These are phyloP conservation scores for Phytopythium aichiense DNA, from an alignment of 352 stramenopile genomes.

Conservation along the genomic window DNA sequence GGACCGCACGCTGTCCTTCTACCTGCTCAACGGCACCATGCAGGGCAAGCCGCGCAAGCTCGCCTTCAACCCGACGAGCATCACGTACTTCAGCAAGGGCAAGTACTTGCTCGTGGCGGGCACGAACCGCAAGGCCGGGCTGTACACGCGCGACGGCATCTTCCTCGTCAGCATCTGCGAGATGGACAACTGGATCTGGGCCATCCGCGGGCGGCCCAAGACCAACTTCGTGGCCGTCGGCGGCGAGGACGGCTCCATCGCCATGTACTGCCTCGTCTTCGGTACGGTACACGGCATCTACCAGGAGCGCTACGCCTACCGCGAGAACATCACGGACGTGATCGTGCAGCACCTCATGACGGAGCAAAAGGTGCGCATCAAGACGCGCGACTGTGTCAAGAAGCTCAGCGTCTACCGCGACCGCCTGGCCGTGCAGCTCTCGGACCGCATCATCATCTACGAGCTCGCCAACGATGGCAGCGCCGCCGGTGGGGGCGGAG, in stretches of 20 bases:
- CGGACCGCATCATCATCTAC: constrained; percentile 94
- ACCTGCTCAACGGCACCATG: constrained; percentile 79
- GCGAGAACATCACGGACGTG: constrained; percentile 94
- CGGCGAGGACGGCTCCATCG: constrained; percentile 83
- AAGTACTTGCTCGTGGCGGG: constrained; percentile 91
- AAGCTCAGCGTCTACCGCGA: constrained; percentile 93
- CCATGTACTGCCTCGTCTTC: constrained; percentile 88
- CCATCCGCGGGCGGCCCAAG: constrained; percentile 71
- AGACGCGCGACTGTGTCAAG: constrained; percentile 93
- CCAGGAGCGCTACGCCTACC: constrained; percentile 92
- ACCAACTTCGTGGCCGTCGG: constrained; percentile 87
- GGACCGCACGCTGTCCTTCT: constrained; percentile 93
- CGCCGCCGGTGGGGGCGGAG: constrained; percentile 12
- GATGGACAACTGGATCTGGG: constrained; percentile 91
- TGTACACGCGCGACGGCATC: constrained; percentile 89
- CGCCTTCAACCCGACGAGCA: constrained; percentile 89
- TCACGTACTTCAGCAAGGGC: constrained; percentile 89
- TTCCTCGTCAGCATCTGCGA: constrained; percentile 78
- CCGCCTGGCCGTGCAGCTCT: constrained; percentile 91
- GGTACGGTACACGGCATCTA: constrained; percentile 91
- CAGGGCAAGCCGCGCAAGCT: constrained; percentile 87
- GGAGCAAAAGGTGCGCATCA: constrained; percentile 94
- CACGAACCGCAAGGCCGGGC: constrained; percentile 79
- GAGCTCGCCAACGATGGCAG: constrained; percentile 74
- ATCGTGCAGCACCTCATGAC: constrained; percentile 95